Percentiles rank a stretch among this genome's conserved stretches.
Conservation (phyloP, 164 flowering plant species). For the Santalum album region DNA sequence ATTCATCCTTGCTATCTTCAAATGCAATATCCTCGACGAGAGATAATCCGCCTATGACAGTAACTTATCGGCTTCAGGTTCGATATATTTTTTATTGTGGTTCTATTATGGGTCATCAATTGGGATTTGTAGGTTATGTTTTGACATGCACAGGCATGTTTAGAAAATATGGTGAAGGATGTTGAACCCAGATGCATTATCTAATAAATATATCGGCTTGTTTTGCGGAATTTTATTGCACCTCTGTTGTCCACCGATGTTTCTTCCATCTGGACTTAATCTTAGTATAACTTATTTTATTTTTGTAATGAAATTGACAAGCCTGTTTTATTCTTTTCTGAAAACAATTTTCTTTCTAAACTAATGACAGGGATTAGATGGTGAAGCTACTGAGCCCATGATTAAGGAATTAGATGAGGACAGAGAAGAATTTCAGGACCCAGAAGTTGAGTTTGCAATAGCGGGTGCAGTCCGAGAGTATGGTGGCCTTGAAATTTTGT, state of each 20-base stretch:
- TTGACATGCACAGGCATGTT: too few relatives aligned
- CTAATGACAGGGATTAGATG: constrained; percentile 80
- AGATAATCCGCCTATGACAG: constrained; percentile 91
- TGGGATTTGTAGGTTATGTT: too few relatives aligned
- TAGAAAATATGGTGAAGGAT: too few relatives aligned
- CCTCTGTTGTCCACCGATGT: too few relatives aligned
- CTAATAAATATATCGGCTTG: too few relatives aligned
- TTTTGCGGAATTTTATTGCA: too few relatives aligned
- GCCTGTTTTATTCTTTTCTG: too few relatives aligned
- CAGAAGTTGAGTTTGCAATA: constrained; percentile 97
- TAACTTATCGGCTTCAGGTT: constrained; percentile 98
- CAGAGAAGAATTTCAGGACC: constrained; percentile 95
- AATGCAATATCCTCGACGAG: constrained; percentile 38
- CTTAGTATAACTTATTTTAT: not conserved
- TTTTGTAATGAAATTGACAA: not conserved
- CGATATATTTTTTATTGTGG: not conserved
- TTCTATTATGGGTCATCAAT: too few relatives aligned
- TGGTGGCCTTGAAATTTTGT: constrained; percentile 83
- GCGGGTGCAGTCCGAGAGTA: constrained; percentile 93
- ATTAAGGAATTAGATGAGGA: constrained; percentile 97
- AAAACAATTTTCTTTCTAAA: not conserved
- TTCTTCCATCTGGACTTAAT: too few relatives aligned
- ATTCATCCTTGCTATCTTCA: constrained; percentile 45
- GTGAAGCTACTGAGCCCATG: constrained; percentile 99
- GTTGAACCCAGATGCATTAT: too few relatives aligned